These are phyloP conservation scores for Saccharomyces eubayanus DNA, from an alignment of 805 yeast species.

Conservation along the genomic window DNA sequence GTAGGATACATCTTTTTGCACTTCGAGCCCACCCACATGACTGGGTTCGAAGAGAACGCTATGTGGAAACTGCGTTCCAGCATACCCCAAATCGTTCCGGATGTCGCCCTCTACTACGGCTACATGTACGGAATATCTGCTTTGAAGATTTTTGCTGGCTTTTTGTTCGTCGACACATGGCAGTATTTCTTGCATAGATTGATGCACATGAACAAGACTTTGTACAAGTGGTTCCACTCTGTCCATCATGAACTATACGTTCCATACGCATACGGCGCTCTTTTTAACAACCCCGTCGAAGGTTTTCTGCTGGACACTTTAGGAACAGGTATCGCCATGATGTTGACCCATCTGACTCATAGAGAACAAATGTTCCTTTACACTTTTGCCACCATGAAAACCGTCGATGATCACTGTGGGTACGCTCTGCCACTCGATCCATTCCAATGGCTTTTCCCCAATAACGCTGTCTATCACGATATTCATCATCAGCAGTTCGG, in stretches of 20 bases:
- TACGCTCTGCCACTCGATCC: slow-evolving; percentile 87
- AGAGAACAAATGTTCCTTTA: slow-evolving; percentile 69
- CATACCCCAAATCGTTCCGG: slow-evolving; percentile 37
- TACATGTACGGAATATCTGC: slow-evolving; percentile 61
- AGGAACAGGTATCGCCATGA: slow-evolving; percentile 81
- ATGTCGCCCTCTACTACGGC: slow-evolving; percentile 38
- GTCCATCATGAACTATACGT: slow-evolving; percentile 91
- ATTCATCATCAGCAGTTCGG: slow-evolving; percentile 97
- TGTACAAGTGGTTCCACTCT: slow-evolving; percentile 81
- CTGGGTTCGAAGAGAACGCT: slow-evolving; percentile 44
- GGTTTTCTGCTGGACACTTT: slow-evolving; percentile 86
- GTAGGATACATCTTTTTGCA: slow-evolving; percentile 52
- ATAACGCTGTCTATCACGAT: slow-evolving; percentile 92
- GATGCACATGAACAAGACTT: slow-evolving; percentile 74
- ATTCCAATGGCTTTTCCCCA: slow-evolving; percentile 85
- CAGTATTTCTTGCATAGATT: slow-evolving; percentile 82
- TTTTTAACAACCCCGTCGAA: slow-evolving; percentile 89
- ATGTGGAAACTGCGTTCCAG: slow-evolving; percentile 37
- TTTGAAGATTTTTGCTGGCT: slow-evolving; percentile 51
- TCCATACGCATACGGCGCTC: slow-evolving; percentile 94
- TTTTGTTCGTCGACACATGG: slow-evolving; percentile 84
- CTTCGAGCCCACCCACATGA: slow-evolving; percentile 48
- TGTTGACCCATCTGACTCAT: slow-evolving; percentile 55
- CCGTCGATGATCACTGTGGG: slow-evolving; percentile 99
- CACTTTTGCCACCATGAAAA: slow-evolving; percentile 87